Evolutionary conservation across 2,329 filamentous ascomycete genomes (phyloP), one percentile per base, ranked within the genome.

Genomic region (Fusarium liriodendri): DNA sequence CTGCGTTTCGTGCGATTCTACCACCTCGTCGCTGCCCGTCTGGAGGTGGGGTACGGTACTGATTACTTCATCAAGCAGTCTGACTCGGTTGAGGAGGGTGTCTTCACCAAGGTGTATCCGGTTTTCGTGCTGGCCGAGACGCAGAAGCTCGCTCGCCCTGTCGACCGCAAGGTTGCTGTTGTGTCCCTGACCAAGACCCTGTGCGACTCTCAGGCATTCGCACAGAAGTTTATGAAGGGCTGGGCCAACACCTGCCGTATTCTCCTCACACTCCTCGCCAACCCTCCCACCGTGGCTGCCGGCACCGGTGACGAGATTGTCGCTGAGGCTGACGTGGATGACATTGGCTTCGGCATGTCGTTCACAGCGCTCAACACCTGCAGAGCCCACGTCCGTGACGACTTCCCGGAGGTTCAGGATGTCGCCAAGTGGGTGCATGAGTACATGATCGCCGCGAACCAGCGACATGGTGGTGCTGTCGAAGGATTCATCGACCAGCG

Each of bases 291-390:
- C 38, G 89, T 96, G 6, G 85, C 89, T 8, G 84, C 86, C 18
- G 89, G 92, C 2, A 85, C 88, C 38, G 92, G 92, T 66, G 92
- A 94, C 73, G 95, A 97, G 75, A 85, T 94, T 60, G 92, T 97
- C 72, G 90, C 91, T 13, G 97, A 98, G 80, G 92, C 95, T 4
- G 96, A 98, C 78, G 94, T 98, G 29, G 97, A 99, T 78, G 97
- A 99, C 81, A 91, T 98, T 75, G 93, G 94, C 32, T 99, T 99
- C 79, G 97, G 97, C 29, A 92, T 98, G 74, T 96, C 95, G 10
- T 99, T 97, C 84, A 98, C 97, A 1, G 92, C 94, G 35, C 89
- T 99, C 72, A 97, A 96, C 85, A 98, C 96, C 0, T 97, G 96
- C 85, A 94, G 93, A 81, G 91, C 91, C 68, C 86, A 90, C 5